Conservation (phyloP, 2,329 filamentous ascomycete genomes). For the Ambrosiella cleistominuta region DNA sequence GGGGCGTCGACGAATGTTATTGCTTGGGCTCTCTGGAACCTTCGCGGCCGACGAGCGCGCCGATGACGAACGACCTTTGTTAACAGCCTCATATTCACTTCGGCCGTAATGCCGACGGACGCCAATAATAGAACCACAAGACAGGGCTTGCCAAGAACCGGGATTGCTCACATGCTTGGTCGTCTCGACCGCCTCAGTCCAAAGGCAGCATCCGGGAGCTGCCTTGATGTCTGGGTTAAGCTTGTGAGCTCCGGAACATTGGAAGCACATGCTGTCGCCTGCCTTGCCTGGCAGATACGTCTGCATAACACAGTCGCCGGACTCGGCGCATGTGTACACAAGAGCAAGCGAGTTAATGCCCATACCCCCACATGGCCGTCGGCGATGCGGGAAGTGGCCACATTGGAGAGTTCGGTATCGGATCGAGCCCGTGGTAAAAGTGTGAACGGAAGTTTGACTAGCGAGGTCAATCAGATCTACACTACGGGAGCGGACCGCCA, state of each 20-base stretch:
- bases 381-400: constrained; percentile 34
- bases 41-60: neutral
- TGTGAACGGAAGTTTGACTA: constrained; percentile 34
- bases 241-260: constrained; percentile 13
- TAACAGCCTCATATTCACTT: constrained; percentile 13
- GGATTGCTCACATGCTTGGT: constrained; percentile 40
- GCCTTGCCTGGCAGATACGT: constrained; percentile 39
- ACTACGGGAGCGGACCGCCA: constrained; percentile 38
- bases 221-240: constrained; percentile 23
- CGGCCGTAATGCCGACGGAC: constrained; percentile 30
- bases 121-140: constrained; percentile 44
- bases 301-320: constrained; percentile 46
- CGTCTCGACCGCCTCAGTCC: constrained; percentile 33
- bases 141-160: constrained; percentile 46
- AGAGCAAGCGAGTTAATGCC: constrained; percentile 47
- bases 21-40: neutral
- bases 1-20: constrained; percentile 10
- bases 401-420: constrained; percentile 41
- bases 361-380: constrained; percentile 34
- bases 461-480: constrained; percentile 40
- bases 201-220: constrained; percentile 30
- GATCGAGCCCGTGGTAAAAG: constrained; percentile 41
- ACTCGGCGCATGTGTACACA: constrained; percentile 41
- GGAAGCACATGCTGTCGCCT: constrained; percentile 39
- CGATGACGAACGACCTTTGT: neutral